phyloP scores from a whole-genome alignment of 1,284 basidiomycete genomes.

The Apiotrichum veenhuisii region DNA sequence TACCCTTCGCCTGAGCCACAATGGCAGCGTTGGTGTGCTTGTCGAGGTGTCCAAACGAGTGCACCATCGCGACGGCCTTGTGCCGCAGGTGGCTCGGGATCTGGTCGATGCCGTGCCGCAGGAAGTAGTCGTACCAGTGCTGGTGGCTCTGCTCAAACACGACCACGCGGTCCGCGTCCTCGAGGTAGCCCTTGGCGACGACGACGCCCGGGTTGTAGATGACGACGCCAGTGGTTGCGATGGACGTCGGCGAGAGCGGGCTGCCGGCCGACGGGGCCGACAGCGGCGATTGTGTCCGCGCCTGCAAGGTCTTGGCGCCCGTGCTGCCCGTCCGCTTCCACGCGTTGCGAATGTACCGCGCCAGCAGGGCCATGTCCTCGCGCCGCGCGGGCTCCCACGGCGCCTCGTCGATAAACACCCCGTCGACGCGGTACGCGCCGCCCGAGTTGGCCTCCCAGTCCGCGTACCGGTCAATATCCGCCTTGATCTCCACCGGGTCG shows the following conservation, averaged over 20 bases:
- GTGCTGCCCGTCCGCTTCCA: not conserved
- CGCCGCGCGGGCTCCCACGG: conserved; percentile 3
- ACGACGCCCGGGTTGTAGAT: conserved; percentile 12
- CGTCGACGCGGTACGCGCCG: conserved; percentile 4
- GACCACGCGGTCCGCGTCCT: conserved; percentile 8
- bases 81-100: conserved; percentile 4
- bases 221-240: not conserved
- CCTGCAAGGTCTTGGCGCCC: not conserved
- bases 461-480: conserved; percentile 9
- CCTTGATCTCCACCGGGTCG: not conserved
- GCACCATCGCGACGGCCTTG: conserved; percentile 8
- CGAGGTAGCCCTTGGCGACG: conserved; percentile 2
- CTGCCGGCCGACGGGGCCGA: too few relatives aligned
- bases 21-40: not conserved
- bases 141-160: conserved; percentile 8
- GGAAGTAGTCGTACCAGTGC: conserved; percentile 4
- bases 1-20: too few relatives aligned
- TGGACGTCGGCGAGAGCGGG: not conserved
- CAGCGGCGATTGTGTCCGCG: too few relatives aligned
- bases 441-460: conserved; percentile 1
- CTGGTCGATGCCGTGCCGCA: conserved; percentile 1
- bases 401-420: conserved; percentile 17
- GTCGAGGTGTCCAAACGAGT: conserved; percentile 5
- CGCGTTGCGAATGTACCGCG: conserved; percentile 1
- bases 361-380: not conserved